A percentile compares a stretch with the other conserved stretches of the same genome.
Evolutionary conservation across 192 early-diverging fungal genomes (phyloP).

Genomic region (Coemansia furcata): DNA sequence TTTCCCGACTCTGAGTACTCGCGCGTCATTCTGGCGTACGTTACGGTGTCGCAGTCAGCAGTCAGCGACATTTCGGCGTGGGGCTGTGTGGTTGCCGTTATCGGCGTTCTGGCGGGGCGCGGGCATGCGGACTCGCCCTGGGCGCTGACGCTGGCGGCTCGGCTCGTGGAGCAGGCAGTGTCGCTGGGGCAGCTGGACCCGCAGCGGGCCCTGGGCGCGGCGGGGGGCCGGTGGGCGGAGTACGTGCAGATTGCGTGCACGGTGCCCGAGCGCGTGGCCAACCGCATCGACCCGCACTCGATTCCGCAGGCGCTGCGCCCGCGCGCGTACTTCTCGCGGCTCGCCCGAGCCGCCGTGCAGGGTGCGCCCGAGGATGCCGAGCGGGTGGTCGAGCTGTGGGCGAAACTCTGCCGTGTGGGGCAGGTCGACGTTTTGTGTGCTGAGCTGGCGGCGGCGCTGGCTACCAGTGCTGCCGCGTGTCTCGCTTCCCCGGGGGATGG

Average conservation of each 20-base stretch:
- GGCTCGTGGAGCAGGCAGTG: slow-evolving; percentile 2
- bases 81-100: neutral
- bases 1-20: neutral
- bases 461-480: neutral
- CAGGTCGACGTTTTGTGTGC: slow-evolving; percentile 19
- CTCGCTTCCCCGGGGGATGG: neutral
- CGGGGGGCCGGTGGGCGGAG: slow-evolving; percentile 18
- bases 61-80: neutral
- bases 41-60: neutral
- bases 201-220: neutral
- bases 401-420: slow-evolving; percentile 39
- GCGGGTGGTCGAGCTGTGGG: slow-evolving; percentile 21
- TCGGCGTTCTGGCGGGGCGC: neutral
- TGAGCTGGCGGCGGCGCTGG: slow-evolving; percentile 29
- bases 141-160: slow-evolving; percentile 15
- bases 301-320: slow-evolving; percentile 20
- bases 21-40: slow-evolving; percentile 2
- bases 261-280: slow-evolving; percentile 40
- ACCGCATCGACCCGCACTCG: slow-evolving; percentile 26
- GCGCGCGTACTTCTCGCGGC: slow-evolving; percentile 21
- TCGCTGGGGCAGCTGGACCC: slow-evolving; percentile 2
- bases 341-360: slow-evolving; percentile 14
- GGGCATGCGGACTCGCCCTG: neutral
- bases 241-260: slow-evolving; percentile 24
- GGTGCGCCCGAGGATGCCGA: neutral